Evolutionary conservation across 225 moss, liverwort and hornwort species (phyloP), one percentile per base, ranked within the genome.

Genomic region (Lunularia cruciata): DNA sequence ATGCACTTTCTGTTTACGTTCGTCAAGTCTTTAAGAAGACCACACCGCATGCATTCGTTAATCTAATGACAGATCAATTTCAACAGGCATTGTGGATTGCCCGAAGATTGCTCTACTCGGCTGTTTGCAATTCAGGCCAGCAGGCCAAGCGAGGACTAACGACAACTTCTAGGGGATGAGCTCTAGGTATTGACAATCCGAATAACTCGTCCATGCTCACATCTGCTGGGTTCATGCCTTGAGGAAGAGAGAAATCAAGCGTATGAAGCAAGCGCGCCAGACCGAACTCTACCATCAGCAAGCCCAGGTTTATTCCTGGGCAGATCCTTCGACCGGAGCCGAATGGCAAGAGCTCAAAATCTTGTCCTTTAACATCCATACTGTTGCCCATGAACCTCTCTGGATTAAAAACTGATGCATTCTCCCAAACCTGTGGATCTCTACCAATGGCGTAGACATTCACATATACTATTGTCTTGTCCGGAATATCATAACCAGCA

Each of bases 241-340:
- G 34, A 0, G 85, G 85, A 49, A 90, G 60, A 19, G 54, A 53
- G 64, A 85, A 79, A 23, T 85, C 66, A 18, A 82, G 30, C n/a
- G 71, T 70, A 42, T 89, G 87, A 3, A 87, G 43, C 27, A 85
- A 58, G 43, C 85, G 80, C 35, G 77, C 79, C 63, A 83, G 5
- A 6, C 83, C 10, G 56, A 85, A 65, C 23, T 74, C 72, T 52
- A 85, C 78, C 31, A 82, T 78, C 11, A 85, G 6, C 55, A 79
- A 23, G 9, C 85, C 89, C 83, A 89, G 65, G 3, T 83, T 72
- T 73, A 81, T 0, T 69, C 89, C 89, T 3, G 66, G 65, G 54
- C 89, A 89, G 23, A 81, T 79, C 16, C 89, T 76, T 47, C 89
- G 74, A 19, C 89, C 89, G 6, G 81, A 14, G 8, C 89, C 87